phyloP scores from a whole-genome alignment of 495 filamentous ascomycete species.

The Achaetomiella virescens region DNA sequence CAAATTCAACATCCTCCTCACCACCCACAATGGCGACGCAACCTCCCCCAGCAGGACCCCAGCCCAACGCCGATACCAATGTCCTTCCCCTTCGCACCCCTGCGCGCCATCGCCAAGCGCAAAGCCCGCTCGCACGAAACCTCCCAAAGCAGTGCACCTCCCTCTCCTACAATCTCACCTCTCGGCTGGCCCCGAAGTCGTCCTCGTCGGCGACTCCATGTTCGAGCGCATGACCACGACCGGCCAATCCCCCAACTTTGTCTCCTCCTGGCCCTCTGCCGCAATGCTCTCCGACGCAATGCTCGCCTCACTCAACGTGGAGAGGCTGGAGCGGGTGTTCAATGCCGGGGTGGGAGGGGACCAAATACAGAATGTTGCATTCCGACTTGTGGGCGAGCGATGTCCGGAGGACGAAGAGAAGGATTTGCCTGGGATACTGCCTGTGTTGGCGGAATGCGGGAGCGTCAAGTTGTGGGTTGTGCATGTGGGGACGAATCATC shows the following conservation, averaged over 20 bases:
- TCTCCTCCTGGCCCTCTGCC: constrained; percentile 16
- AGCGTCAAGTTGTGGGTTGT: constrained; percentile 28
- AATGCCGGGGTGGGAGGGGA: constrained; percentile 28
- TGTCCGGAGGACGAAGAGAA: neutral
- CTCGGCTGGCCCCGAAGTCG: constrained; percentile 1
- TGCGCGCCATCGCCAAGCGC: constrained; percentile 11
- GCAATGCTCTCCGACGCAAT: constrained; percentile 6
- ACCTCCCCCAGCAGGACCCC: too few relatives aligned
- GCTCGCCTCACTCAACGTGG: neutral
- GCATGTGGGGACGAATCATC: constrained; percentile 30
- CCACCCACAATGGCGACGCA: too few relatives aligned
- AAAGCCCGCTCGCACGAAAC: constrained; percentile 21
- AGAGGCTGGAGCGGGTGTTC: constrained; percentile 7
- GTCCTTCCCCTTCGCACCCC: too few relatives aligned
- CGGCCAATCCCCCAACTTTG: constrained; percentile 12
- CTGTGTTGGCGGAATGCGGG: neutral
- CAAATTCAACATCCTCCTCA: too few relatives aligned
- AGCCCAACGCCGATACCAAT: too few relatives aligned
- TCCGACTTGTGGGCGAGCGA: constrained; percentile 25
- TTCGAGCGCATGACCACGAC: constrained; percentile 29
- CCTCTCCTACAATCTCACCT: constrained; percentile 5
- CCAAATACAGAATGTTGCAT: constrained; percentile 30
- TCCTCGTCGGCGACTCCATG: constrained; percentile 30
- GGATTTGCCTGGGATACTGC: constrained; percentile 17
- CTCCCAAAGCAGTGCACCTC: constrained; percentile 13